Base-by-base conservation (phyloP, 2,329 filamentous ascomycete species). In the Coniochaeta ligniaria region DNA sequence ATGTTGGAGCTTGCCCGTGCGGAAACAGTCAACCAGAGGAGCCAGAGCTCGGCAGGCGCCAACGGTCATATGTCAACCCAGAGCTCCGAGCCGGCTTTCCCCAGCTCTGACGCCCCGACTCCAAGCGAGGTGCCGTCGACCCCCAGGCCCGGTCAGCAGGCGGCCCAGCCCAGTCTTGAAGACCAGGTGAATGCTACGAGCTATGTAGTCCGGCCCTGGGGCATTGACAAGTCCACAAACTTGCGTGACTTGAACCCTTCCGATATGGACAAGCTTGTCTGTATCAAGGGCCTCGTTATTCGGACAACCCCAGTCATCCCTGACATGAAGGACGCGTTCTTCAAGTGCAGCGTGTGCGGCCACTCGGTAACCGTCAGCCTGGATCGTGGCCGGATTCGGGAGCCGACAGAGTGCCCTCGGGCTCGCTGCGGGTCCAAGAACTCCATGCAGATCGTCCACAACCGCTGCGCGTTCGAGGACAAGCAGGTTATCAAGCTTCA, bases 401-500 rank as follows among this genome's bases (percentile, higher is more conserved):
- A 99, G 74, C 95, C 95, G 1, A 97, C 92, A 0, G 84, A 88
- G 67, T 99, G 95, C 72, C 92, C 93, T 24, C 89, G 95, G 60
- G 81, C 84, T 26, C 85, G 90, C 60, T 99, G 95, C 77, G 82
- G 85, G 57, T 87, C 89, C 60, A 90, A 88, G 72, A 98, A 99
- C 76, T 96, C 94, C 1, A 98, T 99, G 94, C 91, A 97, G 71
- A 96, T 99, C 66, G 84, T 98, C 22, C 95, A 99, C 79, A 99
- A 99, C 75, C 88, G 95, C 63, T 98, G 92, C 67, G 84, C 85
- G 9, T 99, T 99, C 70, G 89, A 93, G 60, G 95, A 99, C 73
- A 99, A 99, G 79, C 95, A 99, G 73, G 92, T 99, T 62, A 96
- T 99, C 77, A 99, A 99, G 74, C 81, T 99, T 45, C 95, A 99